Conservation (phyloP, 148 eudicot genomes). For the Silene latifolia region DNA sequence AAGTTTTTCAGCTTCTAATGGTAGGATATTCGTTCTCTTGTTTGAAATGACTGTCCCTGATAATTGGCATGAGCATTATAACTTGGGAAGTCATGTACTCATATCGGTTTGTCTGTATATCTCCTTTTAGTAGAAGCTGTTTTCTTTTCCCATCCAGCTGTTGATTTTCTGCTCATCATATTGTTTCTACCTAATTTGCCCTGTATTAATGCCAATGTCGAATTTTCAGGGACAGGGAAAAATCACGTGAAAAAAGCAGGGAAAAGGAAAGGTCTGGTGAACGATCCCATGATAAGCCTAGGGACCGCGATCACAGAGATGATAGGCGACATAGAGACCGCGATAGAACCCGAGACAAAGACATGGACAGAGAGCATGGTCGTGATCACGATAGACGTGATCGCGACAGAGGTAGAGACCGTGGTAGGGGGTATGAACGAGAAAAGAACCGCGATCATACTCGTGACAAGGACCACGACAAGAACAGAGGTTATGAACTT, state of each 20-base stretch:
- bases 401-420: conserved; percentile 47
- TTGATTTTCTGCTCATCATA: not conserved
- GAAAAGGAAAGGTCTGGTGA: conserved; percentile 72
- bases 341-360: conserved; percentile 67
- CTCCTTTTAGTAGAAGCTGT: not conserved
- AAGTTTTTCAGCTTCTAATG: not conserved
- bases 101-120: too few species aligned
- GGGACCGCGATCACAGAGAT: conserved; percentile 84
- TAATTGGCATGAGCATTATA: too few species aligned
- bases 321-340: conserved; percentile 93
- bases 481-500: conserved; percentile 50
- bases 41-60: not conserved
- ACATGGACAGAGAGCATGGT: conserved; percentile 47
- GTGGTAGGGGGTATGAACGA: conserved; percentile 52
- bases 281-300: conserved; percentile 74
- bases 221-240: conserved; percentile 68
- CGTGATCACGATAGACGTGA: conserved; percentile 60
- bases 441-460: conserved; percentile 28
- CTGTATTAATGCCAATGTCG: not conserved
- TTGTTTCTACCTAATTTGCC: not conserved
- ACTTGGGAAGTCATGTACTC: too few species aligned
- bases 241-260: conserved; percentile 81
- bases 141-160: not conserved
- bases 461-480: conserved; percentile 52
- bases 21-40: not conserved